Percentiles rank a stretch among this genome's conserved stretches.
These are phyloP conservation scores for Sophora flavescens DNA, from an alignment of 306 rosid genomes.

Conservation along the genomic window DNA sequence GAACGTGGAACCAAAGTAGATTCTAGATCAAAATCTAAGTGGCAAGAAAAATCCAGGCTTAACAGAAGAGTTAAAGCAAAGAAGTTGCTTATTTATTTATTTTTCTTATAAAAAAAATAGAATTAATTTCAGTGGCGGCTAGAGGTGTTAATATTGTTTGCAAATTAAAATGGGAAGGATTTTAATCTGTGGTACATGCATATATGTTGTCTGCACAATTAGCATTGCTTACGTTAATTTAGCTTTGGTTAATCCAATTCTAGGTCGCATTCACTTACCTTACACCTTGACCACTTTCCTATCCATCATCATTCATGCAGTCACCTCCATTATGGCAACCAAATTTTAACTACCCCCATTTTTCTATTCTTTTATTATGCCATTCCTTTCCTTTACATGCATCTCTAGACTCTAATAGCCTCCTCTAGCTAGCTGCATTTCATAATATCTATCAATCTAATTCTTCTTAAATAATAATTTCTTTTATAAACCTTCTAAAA, in stretches of 20 bases:
- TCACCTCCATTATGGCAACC: constrained; percentile 24
- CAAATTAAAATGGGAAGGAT: constrained; percentile 2
- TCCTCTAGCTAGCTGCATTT: background rate
- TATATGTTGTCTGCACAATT: background rate
- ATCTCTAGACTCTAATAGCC: background rate
- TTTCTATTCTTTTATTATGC: background rate
- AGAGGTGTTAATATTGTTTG: background rate
- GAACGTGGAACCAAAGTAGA: too few species aligned
- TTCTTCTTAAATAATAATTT: background rate
- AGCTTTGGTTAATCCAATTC: constrained; percentile 34
- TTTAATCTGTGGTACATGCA: constrained; percentile 2
- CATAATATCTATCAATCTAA: background rate
- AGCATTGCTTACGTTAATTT: constrained; percentile 32
- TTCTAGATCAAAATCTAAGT: too few species aligned
- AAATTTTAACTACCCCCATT: constrained; percentile 32
- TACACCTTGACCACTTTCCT: constrained; percentile 29
- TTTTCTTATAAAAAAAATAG: too few species aligned
- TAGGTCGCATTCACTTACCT: constrained; percentile 42
- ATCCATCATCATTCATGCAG: constrained; percentile 22
- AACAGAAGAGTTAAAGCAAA: too few species aligned
- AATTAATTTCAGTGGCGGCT: background rate
- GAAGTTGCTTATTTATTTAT: too few species aligned
- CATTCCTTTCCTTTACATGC: background rate
- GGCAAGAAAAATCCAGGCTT: too few species aligned
- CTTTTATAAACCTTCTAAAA: background rate